These are phyloP conservation scores for Corchorus olitorius DNA, from an alignment of 345 rosid species.

Conservation along the genomic window DNA sequence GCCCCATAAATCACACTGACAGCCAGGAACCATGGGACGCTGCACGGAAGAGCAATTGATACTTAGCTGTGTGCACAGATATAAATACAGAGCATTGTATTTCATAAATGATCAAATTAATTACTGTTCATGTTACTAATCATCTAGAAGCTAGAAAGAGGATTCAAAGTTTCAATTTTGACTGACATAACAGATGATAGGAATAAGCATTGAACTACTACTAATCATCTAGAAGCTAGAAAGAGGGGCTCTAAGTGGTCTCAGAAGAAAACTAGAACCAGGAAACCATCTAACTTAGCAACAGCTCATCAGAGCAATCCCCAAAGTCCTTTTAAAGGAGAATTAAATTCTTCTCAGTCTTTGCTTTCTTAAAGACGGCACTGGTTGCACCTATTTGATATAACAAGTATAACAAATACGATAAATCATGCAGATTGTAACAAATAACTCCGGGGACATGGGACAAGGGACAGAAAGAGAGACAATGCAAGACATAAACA, in stretches of 20 bases:
- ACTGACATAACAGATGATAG: neutral
- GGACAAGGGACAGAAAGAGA: neutral
- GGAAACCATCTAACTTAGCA: neutral
- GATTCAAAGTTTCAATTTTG: neutral
- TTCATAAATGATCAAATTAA: neutral
- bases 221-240: neutral
- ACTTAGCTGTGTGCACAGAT: constrained; percentile 2
- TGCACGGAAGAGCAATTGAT: constrained; percentile 37
- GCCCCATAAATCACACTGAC: constrained; percentile 64
- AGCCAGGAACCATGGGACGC: constrained; percentile 67
- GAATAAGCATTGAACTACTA: neutral
- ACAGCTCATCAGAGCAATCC: neutral
- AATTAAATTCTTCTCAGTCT: neutral
- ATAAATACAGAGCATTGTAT: neutral
- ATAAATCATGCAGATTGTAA: constrained; percentile 10
- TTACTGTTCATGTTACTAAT: constrained; percentile 6
- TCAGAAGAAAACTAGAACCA: constrained; percentile 1
- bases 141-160: too few species aligned
- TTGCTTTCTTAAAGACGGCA: neutral
- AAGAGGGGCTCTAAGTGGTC: neutral
- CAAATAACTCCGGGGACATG: neutral
- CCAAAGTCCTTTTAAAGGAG: neutral
- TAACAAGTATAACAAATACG: neutral
- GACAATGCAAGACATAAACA: neutral
- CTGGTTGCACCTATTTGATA: neutral